These are phyloP conservation scores for Serendipita sp. DNA, from an alignment of 768 basidiomycete species.

Conservation along the genomic window DNA sequence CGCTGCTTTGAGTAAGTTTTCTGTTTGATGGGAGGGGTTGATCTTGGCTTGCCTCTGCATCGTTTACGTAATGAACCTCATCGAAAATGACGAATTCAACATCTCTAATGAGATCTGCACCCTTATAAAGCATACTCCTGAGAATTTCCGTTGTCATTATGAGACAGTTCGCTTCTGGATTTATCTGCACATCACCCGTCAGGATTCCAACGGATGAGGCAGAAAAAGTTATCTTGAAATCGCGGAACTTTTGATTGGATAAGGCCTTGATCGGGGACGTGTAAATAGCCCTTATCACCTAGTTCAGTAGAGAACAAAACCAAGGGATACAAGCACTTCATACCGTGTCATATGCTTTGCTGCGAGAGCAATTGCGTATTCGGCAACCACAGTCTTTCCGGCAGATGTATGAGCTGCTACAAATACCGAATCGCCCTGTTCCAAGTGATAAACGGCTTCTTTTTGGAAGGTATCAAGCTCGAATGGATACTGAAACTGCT, in stretches of 20 bases:
- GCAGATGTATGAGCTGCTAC: constrained; percentile 99
- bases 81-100: constrained; percentile 99
- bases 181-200: constrained; percentile 91
- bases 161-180: constrained; percentile 90
- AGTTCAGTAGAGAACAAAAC: not conserved
- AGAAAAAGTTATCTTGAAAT: constrained; percentile 94
- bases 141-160: constrained; percentile 98
- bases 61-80: constrained; percentile 98
- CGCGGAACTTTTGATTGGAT: constrained; percentile 97
- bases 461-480: constrained; percentile 98
- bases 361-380: constrained; percentile 94
- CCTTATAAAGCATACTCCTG: constrained; percentile 96
- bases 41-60: constrained; percentile 63
- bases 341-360: constrained; percentile 99
- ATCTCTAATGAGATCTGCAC: constrained; percentile 93
- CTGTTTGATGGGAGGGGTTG: constrained; percentile 10
- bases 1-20: constrained; percentile 33
- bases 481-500: constrained; percentile 72
- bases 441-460: constrained; percentile 93
- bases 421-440: constrained; percentile 94
- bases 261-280: constrained; percentile 98
- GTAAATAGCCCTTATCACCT: constrained; percentile 69
- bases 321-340: constrained; percentile 8
- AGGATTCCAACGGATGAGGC: constrained; percentile 84
- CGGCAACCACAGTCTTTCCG: constrained; percentile 97